Percentiles rank a stretch among this genome's conserved stretches.
Evolutionary conservation across 2,329 filamentous ascomycete genomes (phyloP).

Genomic region (Pseudodiploospora longispora): DNA sequence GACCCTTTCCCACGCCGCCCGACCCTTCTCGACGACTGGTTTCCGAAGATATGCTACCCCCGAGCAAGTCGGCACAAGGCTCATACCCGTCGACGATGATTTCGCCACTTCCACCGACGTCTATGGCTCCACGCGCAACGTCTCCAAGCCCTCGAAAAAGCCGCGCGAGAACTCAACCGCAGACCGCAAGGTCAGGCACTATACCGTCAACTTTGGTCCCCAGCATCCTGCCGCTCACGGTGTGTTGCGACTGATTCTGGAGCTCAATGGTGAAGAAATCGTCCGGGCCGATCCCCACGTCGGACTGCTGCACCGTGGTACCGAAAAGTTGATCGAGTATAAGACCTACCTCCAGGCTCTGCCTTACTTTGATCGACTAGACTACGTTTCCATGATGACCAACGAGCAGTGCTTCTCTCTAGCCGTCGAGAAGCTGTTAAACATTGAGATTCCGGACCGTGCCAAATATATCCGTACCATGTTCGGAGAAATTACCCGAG

Average conservation of each 20-base stretch:
- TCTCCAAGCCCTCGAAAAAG: conserved; percentile 36
- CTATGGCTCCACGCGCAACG: conserved; percentile 37
- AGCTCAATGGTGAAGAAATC: conserved; percentile 96
- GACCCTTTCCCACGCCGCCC: conserved; percentile 30
- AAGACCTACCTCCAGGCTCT: conserved; percentile 98
- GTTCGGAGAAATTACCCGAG: conserved; percentile 89
- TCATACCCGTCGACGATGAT: conserved; percentile 57
- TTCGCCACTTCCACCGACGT: conserved; percentile 48
- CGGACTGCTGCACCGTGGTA: conserved; percentile 89
- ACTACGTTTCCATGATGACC: conserved; percentile 99
- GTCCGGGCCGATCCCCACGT: conserved; percentile 95
- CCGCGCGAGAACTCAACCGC: conserved; percentile 40
- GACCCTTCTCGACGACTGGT: conserved; percentile 59
- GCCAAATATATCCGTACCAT: conserved; percentile 95
- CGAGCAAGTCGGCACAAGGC: conserved; percentile 43
- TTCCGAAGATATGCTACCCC: conserved; percentile 56
- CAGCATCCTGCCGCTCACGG: conserved; percentile 98
- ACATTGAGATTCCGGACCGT: conserved; percentile 88
- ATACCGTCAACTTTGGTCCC: conserved; percentile 98
- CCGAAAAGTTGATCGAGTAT: conserved; percentile 99
- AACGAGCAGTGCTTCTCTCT: conserved; percentile 97
- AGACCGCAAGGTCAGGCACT: conserved; percentile 87
- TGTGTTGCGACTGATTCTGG: conserved; percentile 93
- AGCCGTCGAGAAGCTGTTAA: conserved; percentile 95
- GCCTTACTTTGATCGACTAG: conserved; percentile 96